phyloP scores from a whole-genome alignment of 2,329 filamentous ascomycete genomes.

The Penicillium sp. region DNA sequence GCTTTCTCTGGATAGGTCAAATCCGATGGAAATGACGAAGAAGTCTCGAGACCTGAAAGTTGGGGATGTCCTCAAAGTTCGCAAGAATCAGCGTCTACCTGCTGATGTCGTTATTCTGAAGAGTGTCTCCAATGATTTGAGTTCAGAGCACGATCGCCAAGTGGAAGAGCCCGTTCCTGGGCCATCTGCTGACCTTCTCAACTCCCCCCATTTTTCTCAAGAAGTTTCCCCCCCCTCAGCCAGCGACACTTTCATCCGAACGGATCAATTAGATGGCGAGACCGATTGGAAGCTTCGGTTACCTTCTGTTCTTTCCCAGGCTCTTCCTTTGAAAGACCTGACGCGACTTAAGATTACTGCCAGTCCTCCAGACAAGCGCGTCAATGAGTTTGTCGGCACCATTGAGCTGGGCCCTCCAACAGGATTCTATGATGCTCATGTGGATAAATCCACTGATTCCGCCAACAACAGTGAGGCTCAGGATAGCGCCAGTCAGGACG shows the following conservation, averaged over 20 bases:
- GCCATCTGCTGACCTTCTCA: slow-evolving; percentile 14
- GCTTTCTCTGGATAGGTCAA: slow-evolving; percentile 64
- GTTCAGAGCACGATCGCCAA: slow-evolving; percentile 32
- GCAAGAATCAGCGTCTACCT: slow-evolving; percentile 89
- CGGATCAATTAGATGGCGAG: slow-evolving; percentile 95
- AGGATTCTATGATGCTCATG: slow-evolving; percentile 48
- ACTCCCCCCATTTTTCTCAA: slow-evolving; percentile 28
- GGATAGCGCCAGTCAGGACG: slow-evolving; percentile 22
- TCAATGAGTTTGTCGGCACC: slow-evolving; percentile 94
- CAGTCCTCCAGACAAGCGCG: slow-evolving; percentile 87
- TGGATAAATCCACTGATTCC: slow-evolving; percentile 33
- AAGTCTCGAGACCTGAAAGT: slow-evolving; percentile 88
- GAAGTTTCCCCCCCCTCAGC: slow-evolving; percentile 35
- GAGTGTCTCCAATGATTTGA: slow-evolving; percentile 64
- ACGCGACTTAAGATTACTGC: slow-evolving; percentile 69
- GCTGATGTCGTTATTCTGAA: slow-evolving; percentile 93
- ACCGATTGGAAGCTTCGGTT: slow-evolving; percentile 97
- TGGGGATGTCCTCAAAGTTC: slow-evolving; percentile 90
- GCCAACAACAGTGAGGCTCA: slow-evolving; percentile 21
- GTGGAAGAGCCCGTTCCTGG: slow-evolving; percentile 18
- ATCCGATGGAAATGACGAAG: slow-evolving; percentile 69
- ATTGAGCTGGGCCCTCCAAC: slow-evolving; percentile 69
- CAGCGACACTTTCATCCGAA: slow-evolving; percentile 94
- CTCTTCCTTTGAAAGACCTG: slow-evolving; percentile 72
- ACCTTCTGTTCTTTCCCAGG: slow-evolving; percentile 82